Base-by-base conservation (phyloP, 352 stramenopile genomes). In the Peronospora belbahrii region DNA sequence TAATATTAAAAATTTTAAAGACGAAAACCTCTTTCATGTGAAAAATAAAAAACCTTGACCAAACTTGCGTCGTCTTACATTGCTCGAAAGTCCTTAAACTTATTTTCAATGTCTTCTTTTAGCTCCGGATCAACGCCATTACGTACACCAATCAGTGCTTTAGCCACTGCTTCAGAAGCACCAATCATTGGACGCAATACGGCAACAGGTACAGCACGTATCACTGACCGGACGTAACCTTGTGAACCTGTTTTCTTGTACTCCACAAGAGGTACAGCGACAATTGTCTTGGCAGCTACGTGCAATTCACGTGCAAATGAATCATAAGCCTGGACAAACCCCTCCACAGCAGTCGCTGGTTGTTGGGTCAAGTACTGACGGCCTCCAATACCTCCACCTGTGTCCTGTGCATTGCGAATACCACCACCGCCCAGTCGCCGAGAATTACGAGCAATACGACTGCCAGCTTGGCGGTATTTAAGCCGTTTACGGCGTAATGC, bases 81-180 rank as follows among this genome's bases (percentile, higher is more conserved):
- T 13, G 51, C 46, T 19, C 78, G 72, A 45, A 89, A 85, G 65
- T 94, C 80, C 72, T 94, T 94, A 48, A 93, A 94, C 63, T 94
- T 94, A 64, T 94, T 94, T 65, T 91, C 79, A 35, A 94, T 90
- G 56, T 94, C 81, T 48, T 94, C 83, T 54, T 90, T 94, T 31
- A 93, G 67, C 57, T 94, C 83, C 24, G 83, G 83, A 43, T 93
- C 81, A 41, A 94, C 81, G 2, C 75, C 77, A 45, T 94, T 94
- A 52, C 83, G 80, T 14, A 91, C 81, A 11, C 83, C 83, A 42
- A 93, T 91, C 10, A 94, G 59, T 41, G 83, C 81, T 47, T 90
- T 89, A 31, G 83, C 87, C 48, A 94, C 52, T 35, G 83, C 83
- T 46, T 94, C 83, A 0, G 78, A 89, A 4, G 83, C 83, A 18